Base-by-base conservation (phyloP, 169 alveolate genomes). In the Plasmodium cynomolgi region DNA sequence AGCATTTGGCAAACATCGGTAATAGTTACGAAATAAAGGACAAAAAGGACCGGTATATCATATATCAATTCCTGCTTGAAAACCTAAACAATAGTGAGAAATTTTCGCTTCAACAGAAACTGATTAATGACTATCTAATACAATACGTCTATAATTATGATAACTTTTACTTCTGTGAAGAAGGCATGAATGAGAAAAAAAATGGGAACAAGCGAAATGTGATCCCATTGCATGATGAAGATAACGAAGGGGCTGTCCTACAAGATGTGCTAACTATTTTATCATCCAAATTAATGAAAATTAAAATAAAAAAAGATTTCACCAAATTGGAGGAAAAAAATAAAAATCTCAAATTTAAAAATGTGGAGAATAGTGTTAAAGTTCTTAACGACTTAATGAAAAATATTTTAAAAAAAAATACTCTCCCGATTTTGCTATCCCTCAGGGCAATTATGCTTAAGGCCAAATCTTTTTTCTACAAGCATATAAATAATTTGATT, bases 281-380 rank as follows among this genome's bases (percentile, higher is more conserved):
- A 34, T 47, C 81, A 26, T 85, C 86, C 13, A 75, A 68, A 85
- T 85, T 85, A 75, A 85, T 85, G 93, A 85, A 85, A 71, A 85
- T 85, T 29, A 85, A 85, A 85, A 85, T 85, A 54, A 85, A 85
- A 85, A 85, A 85, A 75, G 93, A 85, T 85, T 85, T 85, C 4
- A 75, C 93, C 41, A 85, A 85, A 85, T 85, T 85, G 71, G 93
- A 85, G 68, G 93, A 85, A 85, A 85, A 85, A 56, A 85, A 85
- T 77, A 85, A 74, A 77, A 85, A 68, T 74, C 54, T 75, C 20
- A 85, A 77, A 75, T 75, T 85, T 31, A 85, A 71, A 77, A 85
- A 85, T 85, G 93, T 85, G 80, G 93, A 85, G 68, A 85, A 77
- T 85, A 85, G 93, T 74, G 93, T 85, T 54, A 85, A 85, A 75